Evolutionary conservation across 139 green algal genomes (phyloP).

Genomic region (Pseudopediastrum boryanum): DNA sequence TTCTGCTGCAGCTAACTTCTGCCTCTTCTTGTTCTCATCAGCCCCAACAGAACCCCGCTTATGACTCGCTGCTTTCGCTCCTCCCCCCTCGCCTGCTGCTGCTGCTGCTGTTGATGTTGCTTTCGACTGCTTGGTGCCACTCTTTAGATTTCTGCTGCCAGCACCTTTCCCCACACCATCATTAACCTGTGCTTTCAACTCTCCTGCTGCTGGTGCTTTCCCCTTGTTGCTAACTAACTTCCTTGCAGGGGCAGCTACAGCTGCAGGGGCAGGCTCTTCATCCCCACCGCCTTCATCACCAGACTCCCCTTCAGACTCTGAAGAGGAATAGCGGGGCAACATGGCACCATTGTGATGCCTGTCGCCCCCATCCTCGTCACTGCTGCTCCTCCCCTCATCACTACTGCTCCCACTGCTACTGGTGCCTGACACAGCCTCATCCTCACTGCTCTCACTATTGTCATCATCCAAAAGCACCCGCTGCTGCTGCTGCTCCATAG

Average conservation of each 20-base stretch:
- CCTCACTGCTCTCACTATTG: too few relatives aligned
- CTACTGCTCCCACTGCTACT: slow-evolving; percentile 9
- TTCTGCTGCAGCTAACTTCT: too few relatives aligned
- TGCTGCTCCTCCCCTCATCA: background rate
- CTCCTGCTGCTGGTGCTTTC: slow-evolving; percentile 16
- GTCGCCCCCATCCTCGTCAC: background rate
- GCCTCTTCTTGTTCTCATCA: background rate
- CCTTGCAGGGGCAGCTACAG: background rate
- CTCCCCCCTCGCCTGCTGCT: background rate
- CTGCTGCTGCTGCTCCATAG: too few relatives aligned
- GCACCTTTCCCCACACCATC: background rate
- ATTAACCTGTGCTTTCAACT: background rate
- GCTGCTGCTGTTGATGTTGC: slow-evolving; percentile 18
- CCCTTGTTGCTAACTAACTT: background rate
- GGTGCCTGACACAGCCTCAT: background rate
- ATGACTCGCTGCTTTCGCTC: slow-evolving; percentile 7
- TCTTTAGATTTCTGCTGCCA: background rate
- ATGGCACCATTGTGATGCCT: too few relatives aligned
- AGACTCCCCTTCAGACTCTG: too few relatives aligned
- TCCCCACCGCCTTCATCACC: too few relatives aligned
- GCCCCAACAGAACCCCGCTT: slow-evolving; percentile 10
- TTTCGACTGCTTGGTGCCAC: background rate
- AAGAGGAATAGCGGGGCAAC: too few relatives aligned
- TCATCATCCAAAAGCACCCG: too few relatives aligned
- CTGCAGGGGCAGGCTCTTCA: background rate